phyloP scores from a whole-genome alignment of 2,329 filamentous ascomycete genomes.

The Alternaria hordeiaustralica region DNA sequence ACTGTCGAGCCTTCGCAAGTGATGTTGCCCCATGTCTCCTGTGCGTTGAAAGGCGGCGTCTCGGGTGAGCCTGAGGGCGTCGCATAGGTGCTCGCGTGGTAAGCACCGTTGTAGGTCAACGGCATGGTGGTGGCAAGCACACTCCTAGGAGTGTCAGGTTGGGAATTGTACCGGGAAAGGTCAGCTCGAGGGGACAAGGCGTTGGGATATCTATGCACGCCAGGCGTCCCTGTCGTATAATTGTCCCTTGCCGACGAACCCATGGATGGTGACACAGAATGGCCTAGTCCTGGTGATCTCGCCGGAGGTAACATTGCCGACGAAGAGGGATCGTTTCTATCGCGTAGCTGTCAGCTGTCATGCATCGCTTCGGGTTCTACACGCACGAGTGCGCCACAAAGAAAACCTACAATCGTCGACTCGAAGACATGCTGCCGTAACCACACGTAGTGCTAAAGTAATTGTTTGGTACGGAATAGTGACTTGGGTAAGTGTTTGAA shows the following conservation, averaged over 20 bases:
- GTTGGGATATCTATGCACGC: slow-evolving; percentile 43
- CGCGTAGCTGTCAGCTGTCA: slow-evolving; percentile 49
- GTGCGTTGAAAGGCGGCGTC: slow-evolving; percentile 55
- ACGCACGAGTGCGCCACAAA: slow-evolving; percentile 42
- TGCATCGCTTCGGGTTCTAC: slow-evolving; percentile 43
- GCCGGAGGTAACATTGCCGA: slow-evolving; percentile 55
- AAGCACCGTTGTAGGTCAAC: slow-evolving; percentile 29
- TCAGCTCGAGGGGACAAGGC: slow-evolving; percentile 47
- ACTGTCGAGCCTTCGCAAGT: slow-evolving; percentile 66
- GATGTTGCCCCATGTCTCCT: slow-evolving; percentile 65
- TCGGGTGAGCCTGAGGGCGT: slow-evolving; percentile 29
- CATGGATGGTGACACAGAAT: slow-evolving; percentile 51
- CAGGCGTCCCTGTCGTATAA: slow-evolving; percentile 52
- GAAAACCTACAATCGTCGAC: slow-evolving; percentile 55
- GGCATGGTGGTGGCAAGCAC: slow-evolving; percentile 42
- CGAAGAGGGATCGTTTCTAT: slow-evolving; percentile 55
- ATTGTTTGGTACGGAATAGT: slow-evolving; percentile 38
- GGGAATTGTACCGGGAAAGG: slow-evolving; percentile 42
- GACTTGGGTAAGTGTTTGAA: slow-evolving; percentile 44
- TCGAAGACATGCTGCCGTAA: slow-evolving; percentile 50
- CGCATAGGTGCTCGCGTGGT: slow-evolving; percentile 23
- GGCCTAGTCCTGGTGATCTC: slow-evolving; percentile 51
- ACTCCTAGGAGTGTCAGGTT: slow-evolving; percentile 48
- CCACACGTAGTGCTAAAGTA: slow-evolving; percentile 47
- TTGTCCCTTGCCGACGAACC: slow-evolving; percentile 52